Conservation (phyloP, 345 rosid species). For the Brassica cretica region DNA sequence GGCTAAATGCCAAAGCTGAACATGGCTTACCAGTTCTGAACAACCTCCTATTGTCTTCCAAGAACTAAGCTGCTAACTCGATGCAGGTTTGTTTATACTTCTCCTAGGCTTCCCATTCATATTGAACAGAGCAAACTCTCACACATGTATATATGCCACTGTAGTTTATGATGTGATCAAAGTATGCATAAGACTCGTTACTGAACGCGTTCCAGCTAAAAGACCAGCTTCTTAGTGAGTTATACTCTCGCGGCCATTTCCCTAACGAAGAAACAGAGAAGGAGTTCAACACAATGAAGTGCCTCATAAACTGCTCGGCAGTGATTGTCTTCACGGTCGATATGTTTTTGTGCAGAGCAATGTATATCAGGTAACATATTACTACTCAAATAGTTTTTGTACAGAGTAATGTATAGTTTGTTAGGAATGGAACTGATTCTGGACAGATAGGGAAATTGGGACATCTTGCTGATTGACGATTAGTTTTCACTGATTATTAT, state of each 20-base stretch:
- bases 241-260: slow-evolving; percentile 65
- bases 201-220: slow-evolving; percentile 58
- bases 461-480: no score
- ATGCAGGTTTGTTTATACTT: slow-evolving; percentile 62
- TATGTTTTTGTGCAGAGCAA: no score
- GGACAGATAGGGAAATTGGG: no score
- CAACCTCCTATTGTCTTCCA: slow-evolving; percentile 44
- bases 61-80: slow-evolving; percentile 57
- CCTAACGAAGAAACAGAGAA: slow-evolving; percentile 59
- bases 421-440: no score
- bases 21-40: slow-evolving; percentile 64
- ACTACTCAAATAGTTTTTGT: no score
- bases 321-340: slow-evolving; percentile 51
- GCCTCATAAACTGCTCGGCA: slow-evolving; percentile 55
- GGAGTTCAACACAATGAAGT: slow-evolving; percentile 55
- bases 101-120: not conserved
- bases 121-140: slow-evolving; percentile 3
- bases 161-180: slow-evolving; percentile 70
- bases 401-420: no score
- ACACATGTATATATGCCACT: slow-evolving; percentile 2
- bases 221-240: slow-evolving; percentile 65
- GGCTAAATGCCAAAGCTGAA: slow-evolving; percentile 64
- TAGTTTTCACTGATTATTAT: no score
- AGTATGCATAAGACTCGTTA: slow-evolving; percentile 39
- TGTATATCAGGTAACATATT: no score